phyloP scores from a whole-genome alignment of 2,329 filamentous ascomycete genomes.

The Escovopsis sp. region DNA sequence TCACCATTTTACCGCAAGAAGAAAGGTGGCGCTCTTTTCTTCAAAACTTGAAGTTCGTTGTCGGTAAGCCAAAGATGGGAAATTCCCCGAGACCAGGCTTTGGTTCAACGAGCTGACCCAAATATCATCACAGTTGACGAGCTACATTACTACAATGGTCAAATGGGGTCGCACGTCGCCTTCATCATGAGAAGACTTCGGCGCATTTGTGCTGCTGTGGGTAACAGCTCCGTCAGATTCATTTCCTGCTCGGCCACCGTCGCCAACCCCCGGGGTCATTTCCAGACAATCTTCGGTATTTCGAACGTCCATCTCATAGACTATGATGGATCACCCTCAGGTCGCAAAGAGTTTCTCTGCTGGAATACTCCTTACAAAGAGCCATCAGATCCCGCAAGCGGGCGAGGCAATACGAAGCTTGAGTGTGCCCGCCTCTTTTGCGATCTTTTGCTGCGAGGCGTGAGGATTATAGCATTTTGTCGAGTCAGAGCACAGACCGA shows the following conservation, averaged over 20 bases:
- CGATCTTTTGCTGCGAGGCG: conserved; percentile 73
- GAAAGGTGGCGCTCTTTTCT: conserved; percentile 77
- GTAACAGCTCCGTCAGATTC: conserved; percentile 74
- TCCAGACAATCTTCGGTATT: conserved; percentile 86
- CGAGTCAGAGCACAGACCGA: conserved; percentile 81
- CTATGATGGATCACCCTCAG: conserved; percentile 80
- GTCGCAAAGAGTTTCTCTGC: conserved; percentile 86
- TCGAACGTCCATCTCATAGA: conserved; percentile 70
- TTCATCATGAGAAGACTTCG: conserved; percentile 86
- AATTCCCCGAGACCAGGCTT: neutral
- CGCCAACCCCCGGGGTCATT: conserved; percentile 81
- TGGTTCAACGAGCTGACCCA: neutral
- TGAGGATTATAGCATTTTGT: conserved; percentile 87
- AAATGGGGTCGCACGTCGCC: conserved; percentile 87
- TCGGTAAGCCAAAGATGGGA: conserved; percentile 30
- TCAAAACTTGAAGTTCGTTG: conserved; percentile 80
- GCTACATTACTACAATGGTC: conserved; percentile 88
- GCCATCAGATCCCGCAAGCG: conserved; percentile 71
- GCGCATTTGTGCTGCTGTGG: conserved; percentile 77
- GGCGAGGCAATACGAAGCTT: conserved; percentile 65
- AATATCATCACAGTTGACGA: conserved; percentile 48
- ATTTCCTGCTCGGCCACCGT: conserved; percentile 95
- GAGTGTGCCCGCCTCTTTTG: conserved; percentile 89
- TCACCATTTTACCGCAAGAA: conserved; percentile 87
- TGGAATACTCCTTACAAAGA: conserved; percentile 97